phyloP scores from a whole-genome alignment of 495 filamentous ascomycete genomes.

The Thermochaetoides thermophila region DNA sequence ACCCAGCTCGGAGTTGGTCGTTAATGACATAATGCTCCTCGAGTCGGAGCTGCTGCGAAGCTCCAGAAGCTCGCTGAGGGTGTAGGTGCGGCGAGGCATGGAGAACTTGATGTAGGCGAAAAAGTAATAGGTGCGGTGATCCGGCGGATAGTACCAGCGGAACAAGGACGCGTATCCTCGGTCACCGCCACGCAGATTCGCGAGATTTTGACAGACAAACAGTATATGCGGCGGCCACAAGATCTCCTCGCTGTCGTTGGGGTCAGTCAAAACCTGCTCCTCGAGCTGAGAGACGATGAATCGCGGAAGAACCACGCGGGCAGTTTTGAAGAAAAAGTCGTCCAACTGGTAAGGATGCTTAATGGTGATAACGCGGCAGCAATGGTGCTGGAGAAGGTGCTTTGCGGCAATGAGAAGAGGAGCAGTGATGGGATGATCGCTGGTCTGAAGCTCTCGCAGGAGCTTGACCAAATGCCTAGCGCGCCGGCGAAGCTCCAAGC shows the following conservation, averaged over 20 bases:
- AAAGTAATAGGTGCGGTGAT: constrained; percentile 18
- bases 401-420: constrained; percentile 7
- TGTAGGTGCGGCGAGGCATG: constrained; percentile 25
- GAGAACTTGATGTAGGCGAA: constrained; percentile 17
- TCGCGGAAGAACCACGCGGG: constrained; percentile 6
- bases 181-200: constrained; percentile 1
- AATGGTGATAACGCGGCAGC: constrained; percentile 6
- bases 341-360: constrained; percentile 2
- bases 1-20: constrained; percentile 22
- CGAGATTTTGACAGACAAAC: constrained; percentile 10
- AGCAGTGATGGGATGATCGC: constrained; percentile 4
- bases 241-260: constrained; percentile 6
- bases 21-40: constrained; percentile 8
- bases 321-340: not conserved
- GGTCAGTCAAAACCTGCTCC: constrained; percentile 19
- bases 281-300: constrained; percentile 26
- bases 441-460: constrained; percentile 6
- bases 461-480: constrained; percentile 3
- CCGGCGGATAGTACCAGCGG: constrained; percentile 11
- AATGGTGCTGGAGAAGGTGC: constrained; percentile 5
- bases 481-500: constrained; percentile 1
- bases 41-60: constrained; percentile 10
- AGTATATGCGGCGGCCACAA: constrained; percentile 12
- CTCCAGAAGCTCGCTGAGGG: constrained; percentile 21
- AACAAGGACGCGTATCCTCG: constrained; percentile 17